Conservation (phyloP, 805 yeast species). For the Sungouiella blattae region DNA sequence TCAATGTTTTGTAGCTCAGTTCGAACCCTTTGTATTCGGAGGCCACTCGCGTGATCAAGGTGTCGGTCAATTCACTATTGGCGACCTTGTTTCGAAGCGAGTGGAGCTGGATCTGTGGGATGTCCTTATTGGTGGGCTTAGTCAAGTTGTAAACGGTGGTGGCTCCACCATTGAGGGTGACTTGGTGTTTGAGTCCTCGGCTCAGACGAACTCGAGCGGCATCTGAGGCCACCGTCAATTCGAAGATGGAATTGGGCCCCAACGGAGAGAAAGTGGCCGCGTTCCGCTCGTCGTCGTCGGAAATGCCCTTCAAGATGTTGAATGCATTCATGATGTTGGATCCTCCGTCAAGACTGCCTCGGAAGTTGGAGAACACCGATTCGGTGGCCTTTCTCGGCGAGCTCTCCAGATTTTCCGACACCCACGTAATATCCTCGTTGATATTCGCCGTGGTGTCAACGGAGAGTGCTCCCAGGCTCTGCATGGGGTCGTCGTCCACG, state of each 20-base stretch:
- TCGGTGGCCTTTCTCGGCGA: constrained; percentile 11
- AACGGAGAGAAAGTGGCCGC: constrained; percentile 45
- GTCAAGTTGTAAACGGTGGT: constrained; percentile 43
- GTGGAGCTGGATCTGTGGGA: constrained; percentile 69
- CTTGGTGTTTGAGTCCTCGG: constrained; percentile 30
- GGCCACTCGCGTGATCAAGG: constrained; percentile 16
- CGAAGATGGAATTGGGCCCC: constrained; percentile 75
- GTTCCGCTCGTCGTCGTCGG: constrained; percentile 15
- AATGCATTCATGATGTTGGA: constrained; percentile 11
- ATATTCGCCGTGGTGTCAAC: constrained; percentile 14
- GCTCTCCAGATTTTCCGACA: constrained; percentile 11
- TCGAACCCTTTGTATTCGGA: constrained; percentile 36
- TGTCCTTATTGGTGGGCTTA: constrained; percentile 77
- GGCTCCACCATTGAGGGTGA: constrained; percentile 40
- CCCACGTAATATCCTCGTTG: constrained; percentile 14
- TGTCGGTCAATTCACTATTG: constrained; percentile 17
- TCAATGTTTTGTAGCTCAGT: constrained; percentile 33
- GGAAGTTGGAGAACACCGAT: constrained; percentile 14
- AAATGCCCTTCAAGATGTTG: constrained; percentile 12
- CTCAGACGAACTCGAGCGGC: constrained; percentile 33
- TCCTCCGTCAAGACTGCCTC: constrained; percentile 13
- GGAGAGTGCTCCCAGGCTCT: constrained; percentile 5
- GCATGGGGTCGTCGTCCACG: neutral
- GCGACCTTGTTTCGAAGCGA: constrained; percentile 25
- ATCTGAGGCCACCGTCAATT: constrained; percentile 63